These are phyloP conservation scores for Trebouxia sp. DNA, from an alignment of 139 green algal genomes.

Conservation along the genomic window DNA sequence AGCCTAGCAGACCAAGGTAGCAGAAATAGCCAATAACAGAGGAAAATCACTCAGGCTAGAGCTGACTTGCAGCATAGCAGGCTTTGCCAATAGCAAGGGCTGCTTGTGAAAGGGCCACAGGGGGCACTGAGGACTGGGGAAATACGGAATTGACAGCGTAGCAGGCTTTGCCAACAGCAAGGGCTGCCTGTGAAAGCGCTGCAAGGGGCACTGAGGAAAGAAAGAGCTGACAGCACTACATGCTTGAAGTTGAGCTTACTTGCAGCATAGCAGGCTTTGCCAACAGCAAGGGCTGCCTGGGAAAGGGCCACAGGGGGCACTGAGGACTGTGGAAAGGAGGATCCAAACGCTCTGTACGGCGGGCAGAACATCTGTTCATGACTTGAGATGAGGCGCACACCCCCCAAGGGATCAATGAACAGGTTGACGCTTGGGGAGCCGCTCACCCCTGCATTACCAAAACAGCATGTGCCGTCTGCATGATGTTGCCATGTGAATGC, in stretches of 20 bases:
- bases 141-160: no score
- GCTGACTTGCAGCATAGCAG: slow-evolving; percentile 14
- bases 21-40: no score
- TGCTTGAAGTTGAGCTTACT: not conserved
- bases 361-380: slow-evolving; percentile 70
- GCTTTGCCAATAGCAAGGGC: not conserved
- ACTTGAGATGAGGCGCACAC: slow-evolving; percentile 54
- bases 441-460: slow-evolving; percentile 33
- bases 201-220: not conserved
- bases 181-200: not conserved
- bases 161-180: not conserved
- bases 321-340: slow-evolving; percentile 65
- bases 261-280: slow-evolving; percentile 7
- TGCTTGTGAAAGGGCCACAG: no score
- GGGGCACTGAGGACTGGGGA: slow-evolving; percentile 63
- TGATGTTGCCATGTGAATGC: no score
- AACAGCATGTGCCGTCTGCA: no score
- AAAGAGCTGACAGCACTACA: not conserved
- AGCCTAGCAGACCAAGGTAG: no score
- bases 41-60: not conserved
- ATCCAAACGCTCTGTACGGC: slow-evolving; percentile 55
- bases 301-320: slow-evolving; percentile 46
- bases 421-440: slow-evolving; percentile 63
- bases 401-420: slow-evolving; percentile 62
- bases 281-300: slow-evolving; percentile 17